Conservation (phyloP, 164 flowering plant species). For the Nymphaea colorata region DNA sequence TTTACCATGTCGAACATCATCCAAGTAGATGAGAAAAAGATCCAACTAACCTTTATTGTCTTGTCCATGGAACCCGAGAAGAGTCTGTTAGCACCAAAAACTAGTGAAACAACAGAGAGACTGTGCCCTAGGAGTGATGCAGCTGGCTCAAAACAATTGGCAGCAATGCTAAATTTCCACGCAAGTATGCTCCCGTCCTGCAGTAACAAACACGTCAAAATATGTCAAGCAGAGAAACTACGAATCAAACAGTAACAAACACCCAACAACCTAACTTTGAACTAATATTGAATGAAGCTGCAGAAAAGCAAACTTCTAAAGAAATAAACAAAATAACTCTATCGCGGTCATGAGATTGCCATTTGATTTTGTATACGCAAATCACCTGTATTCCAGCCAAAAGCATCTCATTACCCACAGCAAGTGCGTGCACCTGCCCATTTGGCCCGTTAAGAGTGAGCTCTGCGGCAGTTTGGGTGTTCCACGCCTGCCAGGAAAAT, state of each 20-base stretch:
- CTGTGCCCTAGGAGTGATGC: conserved; percentile 68
- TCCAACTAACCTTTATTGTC: conserved; percentile 55
- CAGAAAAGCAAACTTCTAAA: too few relatives aligned
- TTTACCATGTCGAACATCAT: too few relatives aligned
- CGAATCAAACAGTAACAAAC: too few relatives aligned
- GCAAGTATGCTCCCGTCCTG: conserved; percentile 88
- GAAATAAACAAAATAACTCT: too few relatives aligned
- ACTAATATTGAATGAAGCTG: too few relatives aligned
- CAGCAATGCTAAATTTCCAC: conserved; percentile 61
- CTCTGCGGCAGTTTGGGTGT: conserved; percentile 46
- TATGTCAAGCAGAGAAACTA: not conserved
- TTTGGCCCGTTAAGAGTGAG: conserved; percentile 68
- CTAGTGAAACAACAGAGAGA: conserved; percentile 59
- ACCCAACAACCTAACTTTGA: too few relatives aligned
- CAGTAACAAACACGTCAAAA: conserved; percentile 5
- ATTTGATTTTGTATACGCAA: not conserved
- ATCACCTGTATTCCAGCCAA: conserved; percentile 88
- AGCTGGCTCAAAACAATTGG: conserved; percentile 75
- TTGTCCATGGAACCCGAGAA: conserved; percentile 95
- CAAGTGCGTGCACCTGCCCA: conserved; percentile 87
- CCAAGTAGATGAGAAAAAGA: not conserved
- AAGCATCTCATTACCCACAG: conserved; percentile 71
- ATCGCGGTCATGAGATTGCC: not conserved
- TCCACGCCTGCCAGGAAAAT: conserved; percentile 57
- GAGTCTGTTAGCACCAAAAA: conserved; percentile 77